Evolutionary conservation across 169 alveolate species (phyloP), one percentile per base, ranked within the genome.

Genomic region (Plasmodium cynomolgi): DNA sequence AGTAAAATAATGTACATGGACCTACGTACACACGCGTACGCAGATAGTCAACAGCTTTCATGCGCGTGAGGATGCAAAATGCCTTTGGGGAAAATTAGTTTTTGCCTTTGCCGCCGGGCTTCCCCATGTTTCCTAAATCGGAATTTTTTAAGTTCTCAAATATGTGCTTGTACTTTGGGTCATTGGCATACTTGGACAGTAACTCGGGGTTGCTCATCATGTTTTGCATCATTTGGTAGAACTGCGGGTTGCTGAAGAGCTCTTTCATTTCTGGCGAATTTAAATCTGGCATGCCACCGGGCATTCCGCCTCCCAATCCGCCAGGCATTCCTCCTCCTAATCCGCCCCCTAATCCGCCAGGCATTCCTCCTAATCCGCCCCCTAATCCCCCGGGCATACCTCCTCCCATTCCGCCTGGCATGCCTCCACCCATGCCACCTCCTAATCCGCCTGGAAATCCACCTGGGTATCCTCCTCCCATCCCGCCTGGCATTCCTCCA

Each of bases 271-370:
- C 90, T 8, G 93, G 93, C 0, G 93, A 93, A 91, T 93, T 93
- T 47, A 84, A 84, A 39, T 85, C 96, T 7, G 97, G 96, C 96
- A 95, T 93, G 6, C 96, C 97, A 4, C 97, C 97, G 17, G 97
- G 97, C 91, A 83, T 68, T 79, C 96, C 96, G 17, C 96, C 95
- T 11, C 95, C 92, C 96, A 95, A 56, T 62, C 96, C 96, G 7
- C 97, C 97, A 0, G 96, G 95, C 79, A 85, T 58, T 20, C 97
- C 97, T 44, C 54, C 56, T 47, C 58, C 58, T 47, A 41, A 41
- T 9, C 54, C 54, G 54, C 54, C 54, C 11, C 81, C 83, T 80
- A 47, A 47, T 34, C 95, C 96, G 4, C 97, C 97, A 1, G 97
- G 97, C 54, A 41, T 41, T 0, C 54, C 54, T 6, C 54, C 54